A percentile compares a stretch with the other conserved stretches of the same genome.
These are phyloP conservation scores for Aspergillus taichungensis DNA, from an alignment of 495 filamentous ascomycete species.

Conservation along the genomic window DNA sequence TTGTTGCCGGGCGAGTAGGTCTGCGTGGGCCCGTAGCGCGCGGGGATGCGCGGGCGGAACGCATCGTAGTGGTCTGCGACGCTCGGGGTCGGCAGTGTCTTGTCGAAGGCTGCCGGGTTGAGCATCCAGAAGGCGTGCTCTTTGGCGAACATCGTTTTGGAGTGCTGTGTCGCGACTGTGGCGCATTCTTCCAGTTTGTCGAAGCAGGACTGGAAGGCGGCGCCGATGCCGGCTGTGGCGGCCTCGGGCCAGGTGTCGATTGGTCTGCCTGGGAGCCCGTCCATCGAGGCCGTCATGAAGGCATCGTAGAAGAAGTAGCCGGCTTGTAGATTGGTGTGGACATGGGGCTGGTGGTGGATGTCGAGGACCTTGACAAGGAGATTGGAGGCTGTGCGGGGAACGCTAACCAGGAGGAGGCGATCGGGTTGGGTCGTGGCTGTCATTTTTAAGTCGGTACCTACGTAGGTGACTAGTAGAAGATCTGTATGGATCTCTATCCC, in stretches of 20 bases:
- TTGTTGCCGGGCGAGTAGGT: constrained; percentile 23
- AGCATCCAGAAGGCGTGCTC: constrained; percentile 27
- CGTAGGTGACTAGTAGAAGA: too few species aligned
- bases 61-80: neutral
- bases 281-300: constrained; percentile 2
- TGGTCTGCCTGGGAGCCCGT: constrained; percentile 11
- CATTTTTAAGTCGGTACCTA: too few species aligned
- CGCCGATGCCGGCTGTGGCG: constrained; percentile 8
- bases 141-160: constrained; percentile 29
- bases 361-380: constrained; percentile 22
- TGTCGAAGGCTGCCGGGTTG: constrained; percentile 6
- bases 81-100: neutral
- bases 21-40: constrained; percentile 5
- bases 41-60: constrained; percentile 5
- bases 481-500: too few species aligned
- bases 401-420: constrained; percentile 19
- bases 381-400: constrained; percentile 31
- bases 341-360: constrained; percentile 18
- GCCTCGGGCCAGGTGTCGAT: constrained; percentile 18
- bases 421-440: too few species aligned
- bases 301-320: constrained; percentile 25
- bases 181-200: constrained; percentile 20
- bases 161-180: constrained; percentile 11
- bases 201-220: constrained; percentile 14
- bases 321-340: constrained; percentile 8